Conservation (phyloP, 192 early-diverging fungal genomes). For the Pecoramyces ruminantium region DNA sequence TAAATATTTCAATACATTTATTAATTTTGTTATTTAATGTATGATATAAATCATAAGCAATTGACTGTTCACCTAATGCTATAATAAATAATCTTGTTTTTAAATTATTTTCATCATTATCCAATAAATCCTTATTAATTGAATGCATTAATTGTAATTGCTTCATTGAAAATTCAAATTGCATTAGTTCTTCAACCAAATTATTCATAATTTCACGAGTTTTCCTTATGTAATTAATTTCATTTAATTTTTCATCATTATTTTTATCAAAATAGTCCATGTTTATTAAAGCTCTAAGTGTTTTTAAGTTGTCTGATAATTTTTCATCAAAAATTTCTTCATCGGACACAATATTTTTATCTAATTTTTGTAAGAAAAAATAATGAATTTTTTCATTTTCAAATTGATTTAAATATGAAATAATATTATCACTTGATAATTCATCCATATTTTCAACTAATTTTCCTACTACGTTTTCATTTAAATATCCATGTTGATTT, state of each 20-base stretch:
- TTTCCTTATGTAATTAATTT: neutral
- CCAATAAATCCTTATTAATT: neutral
- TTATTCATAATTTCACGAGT: neutral
- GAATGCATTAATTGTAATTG: neutral
- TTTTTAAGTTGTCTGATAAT: neutral
- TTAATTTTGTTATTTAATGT: neutral
- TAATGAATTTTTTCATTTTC: neutral
- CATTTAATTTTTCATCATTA: neutral
- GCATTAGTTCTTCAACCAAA: neutral
- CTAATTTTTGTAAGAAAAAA: neutral
- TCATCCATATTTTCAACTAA: neutral
- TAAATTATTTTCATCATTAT: neutral
- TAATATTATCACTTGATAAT: neutral
- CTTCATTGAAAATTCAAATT: neutral
- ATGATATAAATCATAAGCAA: neutral
- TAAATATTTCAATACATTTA: neutral
- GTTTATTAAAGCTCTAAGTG: neutral
- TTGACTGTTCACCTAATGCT: neutral
- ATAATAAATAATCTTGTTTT: neutral
- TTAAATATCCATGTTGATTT: neutral
- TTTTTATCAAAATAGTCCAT: neutral
- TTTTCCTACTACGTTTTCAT: neutral
- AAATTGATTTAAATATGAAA: neutral
- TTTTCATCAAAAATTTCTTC: neutral
- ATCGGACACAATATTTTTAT: neutral